Percentiles rank a stretch among this genome's conserved stretches.
Evolutionary conservation across 352 stramenopile genomes (phyloP).

Genomic region (Phytophthora gonapodyides): DNA sequence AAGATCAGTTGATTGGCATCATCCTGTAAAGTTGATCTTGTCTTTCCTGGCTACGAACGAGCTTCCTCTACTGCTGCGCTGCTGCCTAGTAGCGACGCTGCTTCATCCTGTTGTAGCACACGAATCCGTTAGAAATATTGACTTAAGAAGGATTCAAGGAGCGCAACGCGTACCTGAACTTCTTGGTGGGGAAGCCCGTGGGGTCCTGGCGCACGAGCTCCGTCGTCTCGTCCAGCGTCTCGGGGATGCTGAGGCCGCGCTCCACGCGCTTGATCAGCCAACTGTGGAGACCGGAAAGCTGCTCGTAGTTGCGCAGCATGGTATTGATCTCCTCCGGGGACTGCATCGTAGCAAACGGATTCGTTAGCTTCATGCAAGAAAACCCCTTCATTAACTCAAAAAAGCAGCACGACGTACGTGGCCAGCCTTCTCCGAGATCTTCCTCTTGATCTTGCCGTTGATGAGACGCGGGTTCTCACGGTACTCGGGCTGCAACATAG

Average conservation of each 20-base stretch:
- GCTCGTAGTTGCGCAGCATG: constrained; percentile 85
- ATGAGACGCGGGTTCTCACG: constrained; percentile 77
- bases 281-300: constrained; percentile 70
- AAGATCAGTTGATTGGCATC: constrained; percentile 16
- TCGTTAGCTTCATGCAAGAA: background rate
- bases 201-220: constrained; percentile 82
- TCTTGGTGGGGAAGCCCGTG: constrained; percentile 84
- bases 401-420: constrained; percentile 51
- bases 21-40: background rate
- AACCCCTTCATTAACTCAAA: background rate
- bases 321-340: constrained; percentile 87
- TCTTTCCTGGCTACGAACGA: constrained; percentile 10
- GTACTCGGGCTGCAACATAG: constrained; percentile 51
- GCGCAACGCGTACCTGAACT: constrained; percentile 61
- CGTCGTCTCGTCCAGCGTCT: constrained; percentile 79
- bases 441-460: constrained; percentile 84
- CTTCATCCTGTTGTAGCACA: constrained; percentile 48
- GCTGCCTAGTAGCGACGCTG: constrained; percentile 65
- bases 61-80: constrained; percentile 15
- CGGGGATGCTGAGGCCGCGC: constrained; percentile 69
- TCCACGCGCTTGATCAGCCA: constrained; percentile 87
- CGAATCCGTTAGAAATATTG: constrained; percentile 13
- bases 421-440: constrained; percentile 81
- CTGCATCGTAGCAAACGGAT: constrained; percentile 29
- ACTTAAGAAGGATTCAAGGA: background rate